A percentile compares a stretch with the other conserved stretches of the same genome.
Evolutionary conservation across 306 rosid genomes (phyloP).

Genomic region (Inga laurina): DNA sequence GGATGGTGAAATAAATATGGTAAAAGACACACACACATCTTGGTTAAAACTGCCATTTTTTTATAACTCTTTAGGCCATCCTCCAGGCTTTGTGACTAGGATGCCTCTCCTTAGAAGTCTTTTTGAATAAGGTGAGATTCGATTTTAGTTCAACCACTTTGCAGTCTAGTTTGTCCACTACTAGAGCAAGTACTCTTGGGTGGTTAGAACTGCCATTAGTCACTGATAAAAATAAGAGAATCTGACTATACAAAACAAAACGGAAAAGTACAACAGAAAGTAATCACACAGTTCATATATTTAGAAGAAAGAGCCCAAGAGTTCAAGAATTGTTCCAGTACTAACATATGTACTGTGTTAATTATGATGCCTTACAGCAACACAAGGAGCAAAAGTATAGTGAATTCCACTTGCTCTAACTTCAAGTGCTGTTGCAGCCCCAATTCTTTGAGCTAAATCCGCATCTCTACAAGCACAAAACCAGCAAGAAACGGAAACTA

Average conservation of each 20-base stretch:
- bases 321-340: neutral
- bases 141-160: too few relatives aligned
- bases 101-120: too few relatives aligned
- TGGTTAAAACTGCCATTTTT: neutral
- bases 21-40: neutral
- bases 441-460: conserved; percentile 79
- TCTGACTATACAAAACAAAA: neutral
- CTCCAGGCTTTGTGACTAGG: too few relatives aligned
- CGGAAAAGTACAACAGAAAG: conserved; percentile 1
- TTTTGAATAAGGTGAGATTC: too few relatives aligned
- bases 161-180: too few relatives aligned
- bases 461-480: conserved; percentile 57
- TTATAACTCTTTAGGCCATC: too few relatives aligned
- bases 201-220: neutral
- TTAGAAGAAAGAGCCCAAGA: neutral
- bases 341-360: neutral
- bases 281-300: neutral
- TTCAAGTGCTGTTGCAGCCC: conserved; percentile 85
- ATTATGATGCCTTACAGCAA: conserved; percentile 64
- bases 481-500: neutral
- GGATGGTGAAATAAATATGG: neutral
- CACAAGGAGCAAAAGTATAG: conserved; percentile 79
- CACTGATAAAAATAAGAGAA: neutral
- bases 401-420: conserved; percentile 81
- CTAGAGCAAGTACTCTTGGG: too few relatives aligned